These are phyloP conservation scores for Mortierella claussenii DNA, from an alignment of 192 early-diverging fungal species.

Conservation along the genomic window DNA sequence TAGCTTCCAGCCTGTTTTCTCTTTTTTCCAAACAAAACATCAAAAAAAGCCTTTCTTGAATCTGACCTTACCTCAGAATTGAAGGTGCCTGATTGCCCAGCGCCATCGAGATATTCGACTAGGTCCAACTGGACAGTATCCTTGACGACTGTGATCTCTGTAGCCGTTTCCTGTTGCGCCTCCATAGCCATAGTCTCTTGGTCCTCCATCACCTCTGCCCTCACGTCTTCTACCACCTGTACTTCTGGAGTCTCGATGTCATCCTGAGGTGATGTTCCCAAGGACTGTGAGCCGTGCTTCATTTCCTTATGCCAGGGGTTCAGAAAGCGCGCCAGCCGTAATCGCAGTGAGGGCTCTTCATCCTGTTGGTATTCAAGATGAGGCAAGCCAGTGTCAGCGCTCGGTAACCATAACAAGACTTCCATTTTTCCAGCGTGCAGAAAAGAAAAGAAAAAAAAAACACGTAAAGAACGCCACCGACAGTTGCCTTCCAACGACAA, in stretches of 20 bases:
- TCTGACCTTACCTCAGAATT: not conserved
- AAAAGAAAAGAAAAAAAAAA: not conserved
- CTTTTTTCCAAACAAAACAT: not conserved
- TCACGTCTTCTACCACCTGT: too few species aligned
- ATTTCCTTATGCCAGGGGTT: constrained; percentile 12
- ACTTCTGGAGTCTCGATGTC: not conserved
- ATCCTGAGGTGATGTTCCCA: not conserved
- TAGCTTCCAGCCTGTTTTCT: not conserved
- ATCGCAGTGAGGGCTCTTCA: not conserved
- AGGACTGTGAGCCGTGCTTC: not conserved
- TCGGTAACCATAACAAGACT: too few species aligned
- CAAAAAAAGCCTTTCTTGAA: not conserved
- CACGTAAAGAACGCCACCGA: not conserved
- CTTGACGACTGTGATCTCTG: not conserved
- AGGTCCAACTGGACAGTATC: too few species aligned
- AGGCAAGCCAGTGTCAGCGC: too few species aligned
- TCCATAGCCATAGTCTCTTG: not conserved
- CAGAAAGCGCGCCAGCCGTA: constrained; percentile 5
- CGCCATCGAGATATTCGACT: not conserved
- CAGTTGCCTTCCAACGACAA: not conserved
- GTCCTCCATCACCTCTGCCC: not conserved
- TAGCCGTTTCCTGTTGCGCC: not conserved
- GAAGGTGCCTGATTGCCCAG: not conserved
- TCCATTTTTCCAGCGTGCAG: too few species aligned
- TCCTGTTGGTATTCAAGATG: not conserved